Evolutionary conservation across 1,284 basidiomycete genomes (phyloP).

Genomic region (Retiboletus flavoniger): DNA sequence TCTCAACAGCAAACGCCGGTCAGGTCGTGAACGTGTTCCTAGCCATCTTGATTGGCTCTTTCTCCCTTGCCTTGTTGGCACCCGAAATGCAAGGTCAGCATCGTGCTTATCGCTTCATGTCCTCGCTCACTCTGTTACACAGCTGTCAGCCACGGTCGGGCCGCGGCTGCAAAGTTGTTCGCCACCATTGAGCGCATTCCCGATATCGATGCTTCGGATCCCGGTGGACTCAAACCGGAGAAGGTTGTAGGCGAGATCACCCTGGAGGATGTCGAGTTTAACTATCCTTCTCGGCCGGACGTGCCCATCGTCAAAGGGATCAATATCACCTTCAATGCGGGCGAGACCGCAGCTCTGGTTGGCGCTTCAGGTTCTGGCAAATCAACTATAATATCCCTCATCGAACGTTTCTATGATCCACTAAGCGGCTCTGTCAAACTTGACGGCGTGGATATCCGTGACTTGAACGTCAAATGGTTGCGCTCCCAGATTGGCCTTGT

Average conservation of each 20-base stretch:
- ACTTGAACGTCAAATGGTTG: constrained; percentile 86
- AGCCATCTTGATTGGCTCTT: constrained; percentile 85
- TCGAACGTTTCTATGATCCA: constrained; percentile 91
- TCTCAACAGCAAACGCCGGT: constrained; percentile 56
- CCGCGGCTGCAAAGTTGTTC: constrained; percentile 92
- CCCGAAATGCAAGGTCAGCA: constrained; percentile 77
- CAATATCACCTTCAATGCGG: constrained; percentile 66
- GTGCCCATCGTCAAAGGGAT: constrained; percentile 84
- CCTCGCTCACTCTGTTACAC: constrained; percentile 1
- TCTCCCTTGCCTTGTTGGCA: constrained; percentile 77
- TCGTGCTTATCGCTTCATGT: background rate
- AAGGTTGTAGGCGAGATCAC: constrained; percentile 74
- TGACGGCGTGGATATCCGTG: constrained; percentile 76
- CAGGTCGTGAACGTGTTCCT: constrained; percentile 81
- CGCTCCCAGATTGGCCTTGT: constrained; percentile 89
- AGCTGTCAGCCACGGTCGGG: constrained; percentile 81
- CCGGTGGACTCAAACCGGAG: constrained; percentile 71
- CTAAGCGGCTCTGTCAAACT: constrained; percentile 69
- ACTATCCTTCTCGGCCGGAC: constrained; percentile 86
- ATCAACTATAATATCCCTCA: constrained; percentile 74
- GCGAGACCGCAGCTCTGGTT: constrained; percentile 83
- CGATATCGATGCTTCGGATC: constrained; percentile 78
- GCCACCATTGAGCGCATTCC: constrained; percentile 88
- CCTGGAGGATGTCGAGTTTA: constrained; percentile 81
- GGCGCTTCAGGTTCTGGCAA: constrained; percentile 89